Evolutionary conservation across 768 basidiomycete genomes (phyloP).

Genomic region (Boletus sp.): DNA sequence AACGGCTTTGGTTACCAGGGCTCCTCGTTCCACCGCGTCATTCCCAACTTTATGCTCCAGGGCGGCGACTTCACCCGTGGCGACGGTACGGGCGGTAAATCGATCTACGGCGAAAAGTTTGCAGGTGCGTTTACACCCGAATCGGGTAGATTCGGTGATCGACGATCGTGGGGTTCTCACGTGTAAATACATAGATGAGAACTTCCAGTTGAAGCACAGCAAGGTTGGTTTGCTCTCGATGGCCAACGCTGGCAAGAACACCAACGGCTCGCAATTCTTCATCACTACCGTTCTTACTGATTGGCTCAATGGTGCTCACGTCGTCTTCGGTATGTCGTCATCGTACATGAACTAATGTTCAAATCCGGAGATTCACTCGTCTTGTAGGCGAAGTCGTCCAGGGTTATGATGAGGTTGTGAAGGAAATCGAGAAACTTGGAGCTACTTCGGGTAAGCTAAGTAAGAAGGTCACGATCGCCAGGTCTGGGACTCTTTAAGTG

Average conservation of each 20-base stretch:
- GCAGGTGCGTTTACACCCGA: conserved; percentile 38
- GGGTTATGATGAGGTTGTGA: not conserved
- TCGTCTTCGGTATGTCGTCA: conserved; percentile 15
- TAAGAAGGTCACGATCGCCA: not conserved
- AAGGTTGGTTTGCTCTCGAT: conserved; percentile 69
- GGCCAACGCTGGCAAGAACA: conserved; percentile 81
- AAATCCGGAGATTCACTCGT: not conserved
- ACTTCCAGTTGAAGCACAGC: conserved; percentile 74
- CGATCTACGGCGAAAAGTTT: conserved; percentile 73
- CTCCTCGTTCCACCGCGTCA: conserved; percentile 75
- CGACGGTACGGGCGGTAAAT: conserved; percentile 78
- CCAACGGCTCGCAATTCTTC: conserved; percentile 92
- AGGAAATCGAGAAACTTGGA: not conserved
- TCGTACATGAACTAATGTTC: not conserved
- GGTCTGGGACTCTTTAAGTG: not conserved
- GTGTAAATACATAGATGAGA: conserved; percentile 64
- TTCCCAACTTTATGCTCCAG: conserved; percentile 85
- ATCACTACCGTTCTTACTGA: conserved; percentile 73
- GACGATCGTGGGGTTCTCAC: not conserved
- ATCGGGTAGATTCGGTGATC: not conserved
- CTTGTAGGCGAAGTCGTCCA: conserved; percentile 10
- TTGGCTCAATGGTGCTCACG: conserved; percentile 16
- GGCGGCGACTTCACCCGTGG: conserved; percentile 80
- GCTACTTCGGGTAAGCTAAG: not conserved
- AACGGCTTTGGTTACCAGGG: conserved; percentile 74